These are phyloP conservation scores for Chernovozyma aurita DNA, from an alignment of 1,139 yeast species.

Conservation along the genomic window DNA sequence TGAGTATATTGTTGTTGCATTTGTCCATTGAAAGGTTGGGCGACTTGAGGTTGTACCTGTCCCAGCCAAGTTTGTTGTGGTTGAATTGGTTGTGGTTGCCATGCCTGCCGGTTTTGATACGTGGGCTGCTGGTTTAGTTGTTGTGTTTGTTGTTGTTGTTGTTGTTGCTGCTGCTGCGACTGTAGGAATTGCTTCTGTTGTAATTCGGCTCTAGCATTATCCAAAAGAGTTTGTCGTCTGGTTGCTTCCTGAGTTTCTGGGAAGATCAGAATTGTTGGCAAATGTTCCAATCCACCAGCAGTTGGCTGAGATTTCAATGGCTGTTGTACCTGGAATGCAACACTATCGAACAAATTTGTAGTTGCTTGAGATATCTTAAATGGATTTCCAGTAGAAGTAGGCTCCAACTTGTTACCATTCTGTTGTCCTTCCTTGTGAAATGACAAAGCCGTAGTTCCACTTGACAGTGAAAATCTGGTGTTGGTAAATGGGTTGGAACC, in stretches of 20 bases:
- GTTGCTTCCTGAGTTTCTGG: constrained; percentile 54
- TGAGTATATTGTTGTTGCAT: constrained; percentile 6
- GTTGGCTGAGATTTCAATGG: constrained; percentile 48
- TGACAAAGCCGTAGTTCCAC: constrained; percentile 35
- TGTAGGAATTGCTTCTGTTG: constrained; percentile 11
- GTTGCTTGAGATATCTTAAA: constrained; percentile 41
- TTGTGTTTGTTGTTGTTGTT: constrained; percentile 8
- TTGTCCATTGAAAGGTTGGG: constrained; percentile 9
- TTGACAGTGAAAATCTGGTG: constrained; percentile 31
- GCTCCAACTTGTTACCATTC: constrained; percentile 15
- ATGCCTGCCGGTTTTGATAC: constrained; percentile 9
- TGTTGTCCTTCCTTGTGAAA: constrained; percentile 17
- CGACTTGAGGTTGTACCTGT: constrained; percentile 7
- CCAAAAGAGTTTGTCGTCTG: constrained; percentile 30
- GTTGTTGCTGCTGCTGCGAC: constrained; percentile 8
- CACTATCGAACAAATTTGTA: constrained; percentile 27
- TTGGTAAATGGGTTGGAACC: constrained; percentile 46
- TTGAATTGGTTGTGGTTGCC: constrained; percentile 9
- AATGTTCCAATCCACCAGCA: constrained; percentile 62
- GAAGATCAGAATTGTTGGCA: constrained; percentile 61
- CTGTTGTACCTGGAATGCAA: constrained; percentile 15
- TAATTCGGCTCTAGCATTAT: constrained; percentile 23
- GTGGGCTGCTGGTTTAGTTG: constrained; percentile 6
- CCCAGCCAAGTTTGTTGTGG: constrained; percentile 8
- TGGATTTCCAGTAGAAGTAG: constrained; percentile 42